phyloP scores from a whole-genome alignment of 1,284 basidiomycete species.

The Pholiota adiposa region DNA sequence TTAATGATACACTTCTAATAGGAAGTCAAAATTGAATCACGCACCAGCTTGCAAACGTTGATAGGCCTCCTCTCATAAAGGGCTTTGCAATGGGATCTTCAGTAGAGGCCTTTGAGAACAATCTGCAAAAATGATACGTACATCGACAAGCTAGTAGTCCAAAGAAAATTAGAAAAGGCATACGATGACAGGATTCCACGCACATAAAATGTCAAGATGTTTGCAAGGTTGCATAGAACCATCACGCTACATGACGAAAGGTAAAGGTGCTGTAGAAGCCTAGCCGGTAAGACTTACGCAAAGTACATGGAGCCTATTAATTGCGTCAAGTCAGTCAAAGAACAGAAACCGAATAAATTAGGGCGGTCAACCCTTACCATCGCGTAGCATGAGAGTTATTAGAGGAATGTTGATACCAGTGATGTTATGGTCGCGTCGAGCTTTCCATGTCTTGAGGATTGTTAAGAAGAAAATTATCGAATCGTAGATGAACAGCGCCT shows the following conservation, averaged over 20 bases:
- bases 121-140: conserved; percentile 14
- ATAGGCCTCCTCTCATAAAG: conserved; percentile 41
- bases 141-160: conserved; percentile 26
- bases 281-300: too few relatives aligned
- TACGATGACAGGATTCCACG: too few relatives aligned
- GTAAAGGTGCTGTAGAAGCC: too few relatives aligned
- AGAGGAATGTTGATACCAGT: conserved; percentile 32
- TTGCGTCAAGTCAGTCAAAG: background rate
- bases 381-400: conserved; percentile 37
- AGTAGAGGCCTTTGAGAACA: background rate
- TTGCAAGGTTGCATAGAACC: conserved; percentile 43
- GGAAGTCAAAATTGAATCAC: conserved; percentile 11
- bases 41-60: conserved; percentile 45
- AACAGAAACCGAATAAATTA: background rate
- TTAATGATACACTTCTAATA: too few relatives aligned
- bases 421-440: conserved; percentile 26
- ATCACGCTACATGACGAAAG: conserved; percentile 34
- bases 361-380: conserved; percentile 34
- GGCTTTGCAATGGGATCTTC: conserved; percentile 27
- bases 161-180: conserved; percentile 4
- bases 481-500: conserved; percentile 45
- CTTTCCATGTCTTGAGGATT: conserved; percentile 37
- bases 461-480: conserved; percentile 40
- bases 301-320: conserved; percentile 42
- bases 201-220: conserved; percentile 47